Evolutionary conservation across 306 rosid genomes (phyloP), one percentile per base, ranked within the genome.

Genomic region (Citrullus amarus): DNA sequence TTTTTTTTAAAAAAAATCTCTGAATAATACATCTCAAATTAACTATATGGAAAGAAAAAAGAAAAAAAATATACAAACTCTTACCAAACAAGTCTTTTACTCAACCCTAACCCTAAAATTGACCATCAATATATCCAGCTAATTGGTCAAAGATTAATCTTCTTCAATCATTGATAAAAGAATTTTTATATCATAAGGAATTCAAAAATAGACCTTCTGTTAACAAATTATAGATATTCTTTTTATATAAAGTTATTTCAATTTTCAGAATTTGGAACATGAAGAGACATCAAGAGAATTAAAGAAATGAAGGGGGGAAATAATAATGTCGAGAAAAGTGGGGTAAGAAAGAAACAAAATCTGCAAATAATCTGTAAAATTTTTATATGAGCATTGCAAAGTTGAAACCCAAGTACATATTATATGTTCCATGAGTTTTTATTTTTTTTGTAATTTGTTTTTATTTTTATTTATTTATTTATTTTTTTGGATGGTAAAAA

Each of bases 211-310:
- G 4, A 8, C 10, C 65, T 4, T 15, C 8, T 51, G 6, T 1
- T 7, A 51, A 76, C 58, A 51, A 51, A 3, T 51, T 15, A 50
- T 1, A 14, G 5, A 50, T 50, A 50, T 0, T 50, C 5, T 53
- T 16, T 73, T 56, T 51, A 76, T 38, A 86, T 67, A 72, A 78
- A 79, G 84, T 81, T 79, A 60, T 66, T 79, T 76, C 85, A 81
- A 32, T 84, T 66, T 79, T 75, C 58, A 72, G 17, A 68, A 15
- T 41, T 18, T 38, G 46, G 72, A 66, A 66, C 6, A 8, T 30
- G 70, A 63, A 66, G 73, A 66, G 14, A 10, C 25, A 38, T 38
- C 3, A 17, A 38, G 10, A 30, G 6, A 25, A 56, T 54, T 10
- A 20, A 41, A 70, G 51, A 58, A 20, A 36, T 48, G 70, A 1